A percentile compares a stretch with the other conserved stretches of the same genome.
Evolutionary conservation across 192 early-diverging fungal species (phyloP).

Genomic region (Chytriomyces hyalinus): DNA sequence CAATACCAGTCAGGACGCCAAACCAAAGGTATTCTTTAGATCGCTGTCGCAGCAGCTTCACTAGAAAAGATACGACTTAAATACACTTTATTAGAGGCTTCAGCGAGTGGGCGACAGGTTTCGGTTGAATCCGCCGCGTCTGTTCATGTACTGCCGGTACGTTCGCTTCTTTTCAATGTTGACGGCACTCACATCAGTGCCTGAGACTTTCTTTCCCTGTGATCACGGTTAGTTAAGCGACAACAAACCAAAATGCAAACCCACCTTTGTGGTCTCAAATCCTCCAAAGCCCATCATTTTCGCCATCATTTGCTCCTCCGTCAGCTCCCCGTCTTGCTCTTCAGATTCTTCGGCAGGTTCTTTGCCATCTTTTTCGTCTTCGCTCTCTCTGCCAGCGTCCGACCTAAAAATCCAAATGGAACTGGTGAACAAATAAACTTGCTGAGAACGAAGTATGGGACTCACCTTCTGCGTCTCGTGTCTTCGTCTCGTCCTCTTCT

Average conservation of each 20-base stretch:
- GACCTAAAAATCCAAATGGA: no score
- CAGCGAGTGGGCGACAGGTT: constrained; percentile 40
- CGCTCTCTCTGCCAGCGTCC: no score
- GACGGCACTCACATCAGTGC: constrained; percentile 74
- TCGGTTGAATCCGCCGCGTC: constrained; percentile 87
- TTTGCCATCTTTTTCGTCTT: background rate
- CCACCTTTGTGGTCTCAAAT: constrained; percentile 84
- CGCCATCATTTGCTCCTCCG: constrained; percentile 79
- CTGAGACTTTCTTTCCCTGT: constrained; percentile 77
- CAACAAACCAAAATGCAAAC: background rate
- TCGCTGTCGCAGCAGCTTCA: no score
- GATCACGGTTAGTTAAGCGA: background rate
- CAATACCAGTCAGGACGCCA: no score
- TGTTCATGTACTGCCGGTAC: constrained; percentile 94
- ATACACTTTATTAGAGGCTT: no score
- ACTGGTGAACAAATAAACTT: no score
- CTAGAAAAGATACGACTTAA: no score
- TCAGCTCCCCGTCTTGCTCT: constrained; percentile 27
- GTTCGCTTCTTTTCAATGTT: constrained; percentile 85
- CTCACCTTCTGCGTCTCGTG: background rate
- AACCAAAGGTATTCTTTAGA: no score
- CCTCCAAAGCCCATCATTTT: constrained; percentile 80
- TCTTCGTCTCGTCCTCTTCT: background rate
- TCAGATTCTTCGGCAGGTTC: background rate
- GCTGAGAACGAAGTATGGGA: no score